phyloP scores from a whole-genome alignment of 2,329 filamentous ascomycete species.

The Tolypocladium album region DNA sequence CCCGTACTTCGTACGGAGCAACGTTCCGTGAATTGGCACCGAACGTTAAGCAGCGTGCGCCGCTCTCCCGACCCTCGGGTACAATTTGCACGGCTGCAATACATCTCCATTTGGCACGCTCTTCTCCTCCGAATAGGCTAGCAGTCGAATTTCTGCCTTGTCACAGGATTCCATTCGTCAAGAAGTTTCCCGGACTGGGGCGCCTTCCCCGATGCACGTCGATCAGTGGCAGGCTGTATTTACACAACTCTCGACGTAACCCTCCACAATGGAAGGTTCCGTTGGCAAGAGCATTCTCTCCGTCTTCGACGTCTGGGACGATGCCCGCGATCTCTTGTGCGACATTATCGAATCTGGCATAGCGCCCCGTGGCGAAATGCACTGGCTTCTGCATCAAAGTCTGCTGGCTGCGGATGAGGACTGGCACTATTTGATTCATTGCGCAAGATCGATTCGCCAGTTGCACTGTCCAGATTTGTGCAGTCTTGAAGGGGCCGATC shows the following conservation, averaged over 20 bases:
- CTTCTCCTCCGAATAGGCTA: neutral
- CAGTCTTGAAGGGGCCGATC: conserved; percentile 20
- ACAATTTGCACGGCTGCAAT: too few relatives aligned
- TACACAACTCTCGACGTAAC: neutral
- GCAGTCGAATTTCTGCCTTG: neutral
- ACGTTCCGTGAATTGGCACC: neutral
- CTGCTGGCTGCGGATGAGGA: conserved; percentile 21
- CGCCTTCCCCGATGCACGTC: neutral
- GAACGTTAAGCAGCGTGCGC: neutral
- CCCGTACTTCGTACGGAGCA: neutral
- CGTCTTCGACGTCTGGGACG: conserved; percentile 21
- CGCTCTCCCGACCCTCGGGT: neutral
- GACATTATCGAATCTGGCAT: conserved; percentile 15
- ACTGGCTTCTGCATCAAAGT: conserved; percentile 17
- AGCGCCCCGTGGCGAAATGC: conserved; percentile 14
- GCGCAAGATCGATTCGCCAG: conserved; percentile 18
- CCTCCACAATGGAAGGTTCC: neutral
- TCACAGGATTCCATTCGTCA: neutral
- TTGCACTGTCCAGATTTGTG: conserved; percentile 3
- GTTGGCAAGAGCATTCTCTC: conserved; percentile 13
- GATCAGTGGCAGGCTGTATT: neutral
- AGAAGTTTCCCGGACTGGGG: neutral
- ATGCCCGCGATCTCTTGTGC: conserved; percentile 18
- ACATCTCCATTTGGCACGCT: neutral
- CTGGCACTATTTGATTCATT: conserved; percentile 22